Evolutionary conservation across 148 eudicot genomes (phyloP).

Genomic region (Rheum nobile): DNA sequence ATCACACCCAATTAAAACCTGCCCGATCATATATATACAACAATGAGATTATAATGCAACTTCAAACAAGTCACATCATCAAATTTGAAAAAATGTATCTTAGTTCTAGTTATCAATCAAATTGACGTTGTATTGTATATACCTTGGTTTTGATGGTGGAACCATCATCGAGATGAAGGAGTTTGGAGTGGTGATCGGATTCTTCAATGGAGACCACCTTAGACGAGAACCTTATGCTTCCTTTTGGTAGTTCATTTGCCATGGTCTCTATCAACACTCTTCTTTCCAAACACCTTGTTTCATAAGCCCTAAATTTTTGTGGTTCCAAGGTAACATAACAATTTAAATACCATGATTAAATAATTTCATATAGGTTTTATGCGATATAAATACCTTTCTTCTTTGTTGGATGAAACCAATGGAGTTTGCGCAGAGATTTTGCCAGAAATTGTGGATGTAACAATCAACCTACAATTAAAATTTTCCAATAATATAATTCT

Average conservation of each 20-base stretch:
- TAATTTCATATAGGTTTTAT: background rate
- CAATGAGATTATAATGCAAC: background rate
- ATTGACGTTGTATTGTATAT: background rate
- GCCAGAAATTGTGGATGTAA: background rate
- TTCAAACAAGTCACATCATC: background rate
- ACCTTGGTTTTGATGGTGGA: slow-evolving; percentile 30
- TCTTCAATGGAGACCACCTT: slow-evolving; percentile 19
- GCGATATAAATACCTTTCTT: background rate
- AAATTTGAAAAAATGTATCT: too few species aligned
- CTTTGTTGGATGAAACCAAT: background rate
- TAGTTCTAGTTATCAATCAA: too few species aligned
- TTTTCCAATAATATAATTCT: background rate
- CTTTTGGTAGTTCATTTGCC: slow-evolving; percentile 37
- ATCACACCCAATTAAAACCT: slow-evolving; percentile 50
- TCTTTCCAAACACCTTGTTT: slow-evolving; percentile 26
- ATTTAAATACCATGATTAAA: background rate
- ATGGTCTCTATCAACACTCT: slow-evolving; percentile 34
- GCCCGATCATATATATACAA: background rate
- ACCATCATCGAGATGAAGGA: slow-evolving; percentile 50
- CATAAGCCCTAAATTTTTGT: background rate
- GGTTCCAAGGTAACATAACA: background rate
- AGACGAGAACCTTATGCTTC: slow-evolving; percentile 14
- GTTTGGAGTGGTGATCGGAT: slow-evolving; percentile 22
- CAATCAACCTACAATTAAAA: background rate
- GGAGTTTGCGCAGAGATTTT: background rate